A percentile compares a stretch with the other conserved stretches of the same genome.
phyloP scores from a whole-genome alignment of 495 filamentous ascomycete species.

The Penicillium verhagenii region DNA sequence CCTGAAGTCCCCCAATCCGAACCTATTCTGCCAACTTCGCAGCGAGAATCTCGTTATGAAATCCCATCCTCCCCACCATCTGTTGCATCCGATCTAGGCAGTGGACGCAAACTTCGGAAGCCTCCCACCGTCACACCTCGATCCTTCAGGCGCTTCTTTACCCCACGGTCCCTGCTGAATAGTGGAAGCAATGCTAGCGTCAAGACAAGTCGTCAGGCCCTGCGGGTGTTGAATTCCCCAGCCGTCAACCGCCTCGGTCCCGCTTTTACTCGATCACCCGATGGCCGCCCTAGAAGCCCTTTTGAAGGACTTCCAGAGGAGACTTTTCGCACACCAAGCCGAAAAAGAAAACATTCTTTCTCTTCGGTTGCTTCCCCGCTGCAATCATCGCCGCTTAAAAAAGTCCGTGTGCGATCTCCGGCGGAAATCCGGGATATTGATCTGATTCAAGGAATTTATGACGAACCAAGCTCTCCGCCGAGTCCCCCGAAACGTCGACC shows the following conservation, averaged over 20 bases:
- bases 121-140: conserved; percentile 65
- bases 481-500: conserved; percentile 25
- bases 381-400: conserved; percentile 55
- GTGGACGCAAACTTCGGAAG: conserved; percentile 44
- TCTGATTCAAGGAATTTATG: conserved; percentile 16
- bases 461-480: conserved; percentile 12
- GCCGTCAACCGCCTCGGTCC: conserved; percentile 57
- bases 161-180: conserved; percentile 56
- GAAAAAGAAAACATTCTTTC: conserved; percentile 45
- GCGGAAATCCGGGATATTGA: conserved; percentile 33
- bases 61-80: conserved; percentile 48
- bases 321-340: conserved; percentile 36
- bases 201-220: conserved; percentile 59
- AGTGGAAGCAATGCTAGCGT: conserved; percentile 42
- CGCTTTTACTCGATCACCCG: conserved; percentile 43
- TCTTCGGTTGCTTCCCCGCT: conserved; percentile 51
- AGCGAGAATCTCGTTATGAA: conserved; percentile 27
- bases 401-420: conserved; percentile 35
- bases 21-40: conserved; percentile 36
- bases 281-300: conserved; percentile 28
- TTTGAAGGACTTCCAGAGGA: conserved; percentile 31
- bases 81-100: conserved; percentile 42
- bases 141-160: conserved; percentile 81
- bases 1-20: conserved; percentile 44
- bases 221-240: conserved; percentile 68